Conservation (phyloP, 2,329 filamentous ascomycete genomes). For the Tolypocladium ophioglossoides region DNA sequence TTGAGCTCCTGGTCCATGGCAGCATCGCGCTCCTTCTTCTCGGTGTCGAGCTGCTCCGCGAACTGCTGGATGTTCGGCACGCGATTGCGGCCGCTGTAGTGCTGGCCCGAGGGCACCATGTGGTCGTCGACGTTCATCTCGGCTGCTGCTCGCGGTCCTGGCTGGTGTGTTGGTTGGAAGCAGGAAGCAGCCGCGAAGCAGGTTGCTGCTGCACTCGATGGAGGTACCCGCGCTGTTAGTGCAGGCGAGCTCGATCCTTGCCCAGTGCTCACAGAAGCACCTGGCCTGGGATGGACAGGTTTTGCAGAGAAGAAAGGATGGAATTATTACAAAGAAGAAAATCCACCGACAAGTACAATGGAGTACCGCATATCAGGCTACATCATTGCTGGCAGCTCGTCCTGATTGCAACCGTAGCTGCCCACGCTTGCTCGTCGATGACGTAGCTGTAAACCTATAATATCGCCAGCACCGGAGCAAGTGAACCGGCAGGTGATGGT, state of each 20-base stretch:
- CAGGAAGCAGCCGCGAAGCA: not conserved
- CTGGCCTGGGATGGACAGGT: not conserved
- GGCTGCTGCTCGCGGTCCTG: not conserved
- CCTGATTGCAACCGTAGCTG: not conserved
- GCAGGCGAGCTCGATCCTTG: not conserved
- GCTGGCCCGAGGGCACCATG: conserved; percentile 41
- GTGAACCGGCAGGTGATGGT: no score
- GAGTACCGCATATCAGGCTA: not conserved
- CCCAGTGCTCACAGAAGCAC: not conserved
- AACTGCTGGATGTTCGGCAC: conserved; percentile 85
- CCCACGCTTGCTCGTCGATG: not conserved
- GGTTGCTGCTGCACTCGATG: not conserved
- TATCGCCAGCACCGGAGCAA: not conserved
- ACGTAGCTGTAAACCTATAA: not conserved
- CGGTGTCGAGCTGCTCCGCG: conserved; percentile 63
- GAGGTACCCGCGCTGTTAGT: no score
- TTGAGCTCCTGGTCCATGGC: conserved; percentile 51
- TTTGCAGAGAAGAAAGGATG: not conserved
- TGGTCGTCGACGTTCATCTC: conserved; percentile 29
- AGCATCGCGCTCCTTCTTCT: conserved; percentile 67
- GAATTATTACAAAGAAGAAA: not conserved
- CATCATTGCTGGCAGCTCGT: not conserved
- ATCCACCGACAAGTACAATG: not conserved
- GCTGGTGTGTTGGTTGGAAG: not conserved
- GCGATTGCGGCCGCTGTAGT: conserved; percentile 75